Evolutionary conservation across 495 filamentous ascomycete species (phyloP).

Genomic region (Lindgomyces ingoldianus): DNA sequence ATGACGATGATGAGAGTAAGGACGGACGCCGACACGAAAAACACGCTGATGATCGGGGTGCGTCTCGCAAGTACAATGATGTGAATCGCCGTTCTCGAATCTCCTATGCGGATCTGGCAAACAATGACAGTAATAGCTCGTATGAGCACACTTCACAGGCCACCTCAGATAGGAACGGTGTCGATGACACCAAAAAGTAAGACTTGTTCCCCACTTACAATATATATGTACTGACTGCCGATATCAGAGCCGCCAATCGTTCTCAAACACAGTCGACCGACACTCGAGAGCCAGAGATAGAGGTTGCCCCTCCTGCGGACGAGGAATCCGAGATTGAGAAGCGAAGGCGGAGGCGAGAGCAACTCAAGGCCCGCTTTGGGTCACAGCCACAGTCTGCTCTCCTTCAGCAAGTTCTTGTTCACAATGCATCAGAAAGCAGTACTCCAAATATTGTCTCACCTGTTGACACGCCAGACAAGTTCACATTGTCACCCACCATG

Average conservation of each 20-base stretch:
- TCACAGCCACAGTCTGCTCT: conserved; percentile 41
- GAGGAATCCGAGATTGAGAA: background rate
- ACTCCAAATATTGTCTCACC: conserved; percentile 54
- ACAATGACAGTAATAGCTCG: background rate
- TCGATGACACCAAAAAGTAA: background rate
- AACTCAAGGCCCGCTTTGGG: background rate
- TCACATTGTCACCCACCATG: conserved; percentile 35
- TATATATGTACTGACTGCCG: background rate
- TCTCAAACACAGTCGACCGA: background rate
- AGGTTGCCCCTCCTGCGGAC: background rate
- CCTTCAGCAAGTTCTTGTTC: conserved; percentile 72
- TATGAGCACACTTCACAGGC: background rate
- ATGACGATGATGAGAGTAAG: background rate
- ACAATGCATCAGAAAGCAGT: conserved; percentile 57
- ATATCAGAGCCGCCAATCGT: background rate
- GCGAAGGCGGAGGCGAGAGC: background rate
- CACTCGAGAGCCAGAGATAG: background rate
- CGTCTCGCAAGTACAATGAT: too few species aligned
- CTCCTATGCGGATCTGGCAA: background rate
- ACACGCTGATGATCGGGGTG: background rate
- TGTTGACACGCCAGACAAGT: conserved; percentile 24
- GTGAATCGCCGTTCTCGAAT: background rate
- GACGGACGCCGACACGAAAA: background rate
- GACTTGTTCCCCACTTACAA: background rate
- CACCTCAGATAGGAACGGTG: background rate